Percentiles rank a stretch among this genome's conserved stretches.
Evolutionary conservation across 306 rosid genomes (phyloP).

Genomic region (Gleditsia sinensis): DNA sequence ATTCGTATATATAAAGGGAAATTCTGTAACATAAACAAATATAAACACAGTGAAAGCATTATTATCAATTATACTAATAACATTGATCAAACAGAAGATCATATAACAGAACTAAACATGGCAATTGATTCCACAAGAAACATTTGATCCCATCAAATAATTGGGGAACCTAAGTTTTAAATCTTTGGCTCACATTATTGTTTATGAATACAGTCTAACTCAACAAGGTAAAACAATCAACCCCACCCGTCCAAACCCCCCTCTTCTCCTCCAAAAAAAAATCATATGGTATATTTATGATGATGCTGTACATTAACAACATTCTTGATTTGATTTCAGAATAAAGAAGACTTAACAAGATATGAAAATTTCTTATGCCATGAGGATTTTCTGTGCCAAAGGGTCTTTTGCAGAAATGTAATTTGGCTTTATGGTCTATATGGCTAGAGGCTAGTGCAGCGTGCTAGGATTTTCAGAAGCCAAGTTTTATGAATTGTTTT

Average conservation of each 20-base stretch:
- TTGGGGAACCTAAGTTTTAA: constrained; percentile 1
- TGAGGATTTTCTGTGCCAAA: background rate
- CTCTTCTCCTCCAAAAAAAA: background rate
- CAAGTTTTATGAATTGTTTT: background rate
- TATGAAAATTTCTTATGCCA: background rate
- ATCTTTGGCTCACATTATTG: background rate
- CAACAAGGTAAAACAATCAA: background rate
- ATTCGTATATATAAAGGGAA: too few species aligned
- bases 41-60: background rate
- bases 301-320: background rate
- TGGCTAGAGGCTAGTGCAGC: background rate
- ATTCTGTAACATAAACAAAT: background rate
- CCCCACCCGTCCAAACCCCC: background rate
- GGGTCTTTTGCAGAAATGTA: background rate
- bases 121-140: background rate
- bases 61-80: background rate
- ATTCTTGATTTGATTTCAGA: background rate
- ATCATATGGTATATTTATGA: background rate
- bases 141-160: constrained; percentile 16
- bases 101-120: background rate
- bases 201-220: background rate
- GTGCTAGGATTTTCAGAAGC: background rate
- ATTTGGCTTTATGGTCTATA: background rate
- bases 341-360: background rate
- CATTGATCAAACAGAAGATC: constrained; percentile 12